phyloP scores from a whole-genome alignment of 2,329 filamentous ascomycete species.

The Herpotrichia juniperi region DNA sequence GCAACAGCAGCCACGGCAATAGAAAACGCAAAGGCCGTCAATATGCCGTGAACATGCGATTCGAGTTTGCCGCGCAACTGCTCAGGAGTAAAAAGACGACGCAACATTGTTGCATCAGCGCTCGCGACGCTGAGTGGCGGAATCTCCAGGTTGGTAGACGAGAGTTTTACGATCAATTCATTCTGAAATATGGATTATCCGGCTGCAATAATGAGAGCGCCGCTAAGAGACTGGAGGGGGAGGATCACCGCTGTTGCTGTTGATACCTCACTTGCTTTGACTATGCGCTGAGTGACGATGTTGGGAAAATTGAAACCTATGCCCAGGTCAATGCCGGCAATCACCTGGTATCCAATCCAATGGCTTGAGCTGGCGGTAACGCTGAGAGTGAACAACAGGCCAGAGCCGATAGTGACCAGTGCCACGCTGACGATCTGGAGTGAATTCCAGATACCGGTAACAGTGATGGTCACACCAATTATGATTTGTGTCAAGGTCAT shows the following conservation, averaged over 20 bases:
- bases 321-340: conserved; percentile 27
- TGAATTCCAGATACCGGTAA: conserved; percentile 47
- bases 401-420: conserved; percentile 32
- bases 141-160: no score
- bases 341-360: conserved; percentile 40
- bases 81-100: no score
- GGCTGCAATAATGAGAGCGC: conserved; percentile 1
- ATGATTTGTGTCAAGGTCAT: conserved; percentile 37
- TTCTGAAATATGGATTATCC: conserved; percentile 5
- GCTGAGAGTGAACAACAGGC: conserved; percentile 31
- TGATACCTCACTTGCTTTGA: conserved; percentile 40
- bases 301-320: conserved; percentile 21
- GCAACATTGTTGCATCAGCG: no score
- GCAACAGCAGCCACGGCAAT: no score
- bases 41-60: no score
- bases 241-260: conserved; percentile 44
- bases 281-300: conserved; percentile 35
- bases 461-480: conserved; percentile 36
- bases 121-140: no score
- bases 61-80: no score
- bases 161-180: no score
- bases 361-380: conserved; percentile 12
- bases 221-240: conserved; percentile 16
- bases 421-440: conserved; percentile 37
- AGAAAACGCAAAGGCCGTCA: no score